phyloP scores from a whole-genome alignment of 106 monocot species.

The Dendrobium chrysotoxum region DNA sequence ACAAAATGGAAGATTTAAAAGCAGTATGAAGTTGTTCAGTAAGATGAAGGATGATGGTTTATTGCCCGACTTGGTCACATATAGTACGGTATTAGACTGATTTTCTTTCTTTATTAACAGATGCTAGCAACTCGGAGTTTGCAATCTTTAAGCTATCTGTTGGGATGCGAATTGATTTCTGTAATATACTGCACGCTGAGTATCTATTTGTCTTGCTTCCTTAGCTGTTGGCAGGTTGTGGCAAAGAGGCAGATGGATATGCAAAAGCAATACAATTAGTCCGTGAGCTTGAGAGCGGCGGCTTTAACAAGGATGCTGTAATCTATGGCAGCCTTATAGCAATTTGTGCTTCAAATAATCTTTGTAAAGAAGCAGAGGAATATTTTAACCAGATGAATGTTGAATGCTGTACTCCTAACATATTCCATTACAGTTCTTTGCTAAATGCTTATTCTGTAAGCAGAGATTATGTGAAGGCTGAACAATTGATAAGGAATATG shows the following conservation, averaged over 20 bases:
- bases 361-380: constrained; percentile 67
- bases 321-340: constrained; percentile 84
- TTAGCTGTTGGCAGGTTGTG: constrained; percentile 79
- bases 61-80: constrained; percentile 76
- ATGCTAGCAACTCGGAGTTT: not conserved
- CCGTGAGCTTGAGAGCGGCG: constrained; percentile 49
- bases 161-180: not conserved
- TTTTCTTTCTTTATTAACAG: not conserved
- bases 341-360: constrained; percentile 80
- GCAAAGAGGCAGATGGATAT: constrained; percentile 60
- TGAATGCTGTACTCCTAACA: constrained; percentile 63
- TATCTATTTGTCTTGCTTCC: constrained; percentile 13
- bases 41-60: constrained; percentile 78
- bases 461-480: constrained; percentile 75
- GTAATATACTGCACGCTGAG: not conserved
- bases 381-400: constrained; percentile 79
- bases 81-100: constrained; percentile 67
- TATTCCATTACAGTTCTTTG: constrained; percentile 88
- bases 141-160: no score
- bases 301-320: constrained; percentile 69
- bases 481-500: constrained; percentile 61
- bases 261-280: constrained; percentile 66
- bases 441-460: constrained; percentile 80
- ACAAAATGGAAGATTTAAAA: constrained; percentile 65
- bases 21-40: constrained; percentile 67